Conservation (phyloP, 192 early-diverging fungal species). For the Rhizophagus sp. region DNA sequence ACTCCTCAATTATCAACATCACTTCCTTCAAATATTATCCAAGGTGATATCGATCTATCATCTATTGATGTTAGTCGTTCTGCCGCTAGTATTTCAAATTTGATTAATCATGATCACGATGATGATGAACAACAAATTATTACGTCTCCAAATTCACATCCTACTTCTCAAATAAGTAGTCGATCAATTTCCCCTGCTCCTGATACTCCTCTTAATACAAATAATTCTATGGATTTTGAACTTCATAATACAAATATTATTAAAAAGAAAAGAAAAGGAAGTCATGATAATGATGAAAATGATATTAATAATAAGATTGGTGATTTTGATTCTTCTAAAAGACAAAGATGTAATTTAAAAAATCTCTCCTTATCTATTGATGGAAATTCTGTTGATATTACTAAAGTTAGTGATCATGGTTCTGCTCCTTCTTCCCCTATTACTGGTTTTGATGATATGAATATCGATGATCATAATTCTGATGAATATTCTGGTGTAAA, state of each 20-base stretch:
- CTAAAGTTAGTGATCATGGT: background rate
- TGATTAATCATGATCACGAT: slow-evolving; percentile 30
- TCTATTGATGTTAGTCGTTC: slow-evolving; percentile 1
- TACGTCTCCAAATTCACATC: background rate
- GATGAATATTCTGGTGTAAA: slow-evolving; percentile 8
- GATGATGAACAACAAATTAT: slow-evolving; percentile 5
- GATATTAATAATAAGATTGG: background rate
- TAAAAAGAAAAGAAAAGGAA: slow-evolving; percentile 26
- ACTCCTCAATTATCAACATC: slow-evolving; percentile 8
- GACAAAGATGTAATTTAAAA: background rate
- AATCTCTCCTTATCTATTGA: background rate
- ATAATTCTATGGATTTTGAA: background rate
- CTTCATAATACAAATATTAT: background rate
- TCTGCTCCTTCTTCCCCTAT: background rate
- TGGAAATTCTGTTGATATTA: background rate
- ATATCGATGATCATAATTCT: slow-evolving; percentile 12
- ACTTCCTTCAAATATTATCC: slow-evolving; percentile 7
- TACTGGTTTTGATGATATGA: slow-evolving; percentile 22
- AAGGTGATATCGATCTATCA: slow-evolving; percentile 6
- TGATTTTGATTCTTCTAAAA: slow-evolving; percentile 14
- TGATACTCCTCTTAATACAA: slow-evolving; percentile 3
- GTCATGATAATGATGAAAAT: background rate
- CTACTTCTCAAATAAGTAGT: slow-evolving; percentile 10
- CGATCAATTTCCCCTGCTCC: background rate
- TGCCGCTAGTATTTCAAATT: slow-evolving; percentile 32